These are phyloP conservation scores for Daldinia decipiens DNA, from an alignment of 495 filamentous ascomycete genomes.

Conservation along the genomic window DNA sequence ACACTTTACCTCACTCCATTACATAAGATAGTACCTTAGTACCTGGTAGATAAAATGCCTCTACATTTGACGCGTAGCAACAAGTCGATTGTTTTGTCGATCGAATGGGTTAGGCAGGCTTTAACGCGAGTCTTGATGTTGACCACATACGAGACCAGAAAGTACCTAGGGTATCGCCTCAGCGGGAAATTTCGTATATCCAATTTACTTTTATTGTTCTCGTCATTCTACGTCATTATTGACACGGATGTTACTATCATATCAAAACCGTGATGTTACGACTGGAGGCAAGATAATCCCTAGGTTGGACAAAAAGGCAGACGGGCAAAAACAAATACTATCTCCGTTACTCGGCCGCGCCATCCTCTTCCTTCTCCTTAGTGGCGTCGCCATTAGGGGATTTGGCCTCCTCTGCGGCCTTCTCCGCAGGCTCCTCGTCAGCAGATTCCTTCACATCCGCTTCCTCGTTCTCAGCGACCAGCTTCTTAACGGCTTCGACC, in stretches of 20 bases:
- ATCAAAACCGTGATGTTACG: slow-evolving; percentile 21
- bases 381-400: slow-evolving; percentile 34
- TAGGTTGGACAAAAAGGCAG: slow-evolving; percentile 15
- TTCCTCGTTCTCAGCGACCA: slow-evolving; percentile 52
- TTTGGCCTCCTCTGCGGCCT: slow-evolving; percentile 36
- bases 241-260: slow-evolving; percentile 30
- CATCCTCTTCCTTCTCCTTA: slow-evolving; percentile 45
- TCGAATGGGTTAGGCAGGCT: no score
- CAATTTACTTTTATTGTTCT: slow-evolving; percentile 17
- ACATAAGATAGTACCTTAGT: neutral
- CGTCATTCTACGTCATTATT: slow-evolving; percentile 31
- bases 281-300: slow-evolving; percentile 27
- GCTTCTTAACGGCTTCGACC: slow-evolving; percentile 64
- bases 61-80: neutral
- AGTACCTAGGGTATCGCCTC: neutral
- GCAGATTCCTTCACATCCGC: slow-evolving; percentile 34
- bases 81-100: no score
- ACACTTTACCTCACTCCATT: no score
- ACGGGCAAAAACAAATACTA: slow-evolving; percentile 2
- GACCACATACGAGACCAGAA: neutral
- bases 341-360: slow-evolving; percentile 24
- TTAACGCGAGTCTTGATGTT: neutral
- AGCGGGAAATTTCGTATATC: slow-evolving; percentile 5
- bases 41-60: slow-evolving; percentile 3
- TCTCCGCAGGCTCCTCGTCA: slow-evolving; percentile 35